Percentiles rank a stretch among this genome's conserved stretches.
Evolutionary conservation across 2,329 filamentous ascomycete genomes (phyloP).

Genomic region (Raffaelea deltoideospora): DNA sequence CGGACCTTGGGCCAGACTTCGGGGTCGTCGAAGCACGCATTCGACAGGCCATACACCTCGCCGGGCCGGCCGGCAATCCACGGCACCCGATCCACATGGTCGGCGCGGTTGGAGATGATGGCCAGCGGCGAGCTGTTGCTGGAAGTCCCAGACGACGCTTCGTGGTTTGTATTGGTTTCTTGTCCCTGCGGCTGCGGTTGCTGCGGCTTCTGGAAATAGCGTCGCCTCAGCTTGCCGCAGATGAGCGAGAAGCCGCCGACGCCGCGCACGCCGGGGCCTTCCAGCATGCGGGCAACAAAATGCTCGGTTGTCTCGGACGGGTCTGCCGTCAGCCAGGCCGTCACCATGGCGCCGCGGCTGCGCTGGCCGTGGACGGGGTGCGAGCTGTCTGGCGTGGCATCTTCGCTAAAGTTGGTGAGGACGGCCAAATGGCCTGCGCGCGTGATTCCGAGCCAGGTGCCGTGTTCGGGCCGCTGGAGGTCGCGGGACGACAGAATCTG

Average conservation of each 20-base stretch:
- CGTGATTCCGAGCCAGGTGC: constrained; percentile 52
- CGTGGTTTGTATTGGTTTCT: not conserved
- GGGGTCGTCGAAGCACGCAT: constrained; percentile 39
- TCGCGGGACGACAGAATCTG: constrained; percentile 45
- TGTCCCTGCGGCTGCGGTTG: constrained; percentile 4
- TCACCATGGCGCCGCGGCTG: constrained; percentile 50
- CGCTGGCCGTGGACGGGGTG: constrained; percentile 38
- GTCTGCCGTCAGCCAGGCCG: constrained; percentile 40
- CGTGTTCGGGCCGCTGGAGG: constrained; percentile 44
- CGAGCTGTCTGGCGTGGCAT: constrained; percentile 27
- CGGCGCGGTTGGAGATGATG: constrained; percentile 47
- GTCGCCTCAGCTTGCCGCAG: constrained; percentile 38
- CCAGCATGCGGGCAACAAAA: constrained; percentile 37
- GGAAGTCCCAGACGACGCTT: constrained; percentile 1
- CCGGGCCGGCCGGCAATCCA: constrained; percentile 36
- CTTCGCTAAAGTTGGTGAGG: constrained; percentile 53
- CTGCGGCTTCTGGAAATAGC: no score
- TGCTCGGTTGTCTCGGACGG: constrained; percentile 30
- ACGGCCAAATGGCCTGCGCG: constrained; percentile 44
- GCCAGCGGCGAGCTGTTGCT: constrained; percentile 32
- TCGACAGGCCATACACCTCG: constrained; percentile 45
- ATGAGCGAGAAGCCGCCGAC: constrained; percentile 53
- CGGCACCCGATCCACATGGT: constrained; percentile 36
- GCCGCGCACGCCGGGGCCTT: constrained; percentile 37
- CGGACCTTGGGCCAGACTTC: constrained; percentile 46